Conservation (phyloP, 257 asterid genomes). For the Rehmannia glutinosa region DNA sequence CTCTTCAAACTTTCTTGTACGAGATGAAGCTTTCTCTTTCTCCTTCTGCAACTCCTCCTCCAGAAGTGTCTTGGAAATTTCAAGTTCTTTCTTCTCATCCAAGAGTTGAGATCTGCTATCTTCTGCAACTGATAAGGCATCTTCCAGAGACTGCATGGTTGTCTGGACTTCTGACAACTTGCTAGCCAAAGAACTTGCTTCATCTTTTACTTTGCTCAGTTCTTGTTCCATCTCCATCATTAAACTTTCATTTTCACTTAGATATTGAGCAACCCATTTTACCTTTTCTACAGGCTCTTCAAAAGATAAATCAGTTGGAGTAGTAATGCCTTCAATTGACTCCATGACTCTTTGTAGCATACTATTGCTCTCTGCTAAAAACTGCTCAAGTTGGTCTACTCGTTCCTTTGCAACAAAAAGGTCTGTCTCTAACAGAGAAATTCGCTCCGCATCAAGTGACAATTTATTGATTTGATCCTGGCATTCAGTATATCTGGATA, state of each 20-base stretch:
- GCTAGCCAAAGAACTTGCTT: slow-evolving; percentile 38
- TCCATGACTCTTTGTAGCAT: slow-evolving; percentile 62
- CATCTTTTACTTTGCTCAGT: slow-evolving; percentile 53
- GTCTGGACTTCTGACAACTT: slow-evolving; percentile 48
- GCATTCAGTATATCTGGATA: slow-evolving; percentile 41
- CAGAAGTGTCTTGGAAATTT: slow-evolving; percentile 44
- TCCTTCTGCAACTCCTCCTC: slow-evolving; percentile 66
- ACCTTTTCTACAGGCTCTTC: slow-evolving; percentile 71
- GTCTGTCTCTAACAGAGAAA: slow-evolving; percentile 55
- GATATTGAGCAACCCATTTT: slow-evolving; percentile 52
- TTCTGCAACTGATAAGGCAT: slow-evolving; percentile 55
- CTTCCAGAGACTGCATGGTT: slow-evolving; percentile 46
- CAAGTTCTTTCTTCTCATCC: slow-evolving; percentile 68
- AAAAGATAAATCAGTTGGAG: slow-evolving; percentile 46
- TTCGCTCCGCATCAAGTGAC: slow-evolving; percentile 51
- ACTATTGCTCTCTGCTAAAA: slow-evolving; percentile 64
- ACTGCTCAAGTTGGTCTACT: slow-evolving; percentile 61
- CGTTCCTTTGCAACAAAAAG: slow-evolving; percentile 45
- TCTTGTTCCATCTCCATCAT: slow-evolving; percentile 53
- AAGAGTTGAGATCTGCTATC: slow-evolving; percentile 43
- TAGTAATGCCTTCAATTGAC: slow-evolving; percentile 55
- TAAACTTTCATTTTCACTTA: slow-evolving; percentile 47
- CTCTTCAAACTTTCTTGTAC: slow-evolving; percentile 49
- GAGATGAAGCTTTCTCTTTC: slow-evolving; percentile 46
- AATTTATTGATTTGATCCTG: slow-evolving; percentile 53